Percentiles rank a stretch among this genome's conserved stretches.
Conservation (phyloP, 2,329 filamentous ascomycete species). For the Penicillium hordei region DNA sequence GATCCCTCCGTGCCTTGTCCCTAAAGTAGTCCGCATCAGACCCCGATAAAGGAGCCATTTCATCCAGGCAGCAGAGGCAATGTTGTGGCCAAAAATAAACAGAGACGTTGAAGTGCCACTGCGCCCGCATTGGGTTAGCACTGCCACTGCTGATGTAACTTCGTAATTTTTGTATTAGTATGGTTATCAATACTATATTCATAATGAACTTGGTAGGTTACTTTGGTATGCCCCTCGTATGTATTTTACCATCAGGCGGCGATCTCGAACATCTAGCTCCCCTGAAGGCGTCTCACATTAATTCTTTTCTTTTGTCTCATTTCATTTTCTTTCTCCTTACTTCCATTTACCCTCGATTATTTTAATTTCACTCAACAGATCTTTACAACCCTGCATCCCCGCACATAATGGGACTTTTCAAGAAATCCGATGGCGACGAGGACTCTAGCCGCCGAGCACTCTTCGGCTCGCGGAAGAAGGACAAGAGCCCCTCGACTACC, state of each 20-base stretch:
- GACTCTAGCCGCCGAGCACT: conserved; percentile 56
- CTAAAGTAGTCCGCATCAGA: conserved; percentile 47
- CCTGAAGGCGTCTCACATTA: conserved; percentile 15
- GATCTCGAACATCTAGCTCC: conserved; percentile 11
- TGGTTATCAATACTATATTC: neutral
- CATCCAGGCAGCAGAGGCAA: conserved; percentile 21
- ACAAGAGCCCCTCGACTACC: conserved; percentile 52
- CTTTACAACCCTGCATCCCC: neutral
- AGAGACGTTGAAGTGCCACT: conserved; percentile 17
- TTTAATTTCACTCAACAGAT: conserved; percentile 2
- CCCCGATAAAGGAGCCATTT: conserved; percentile 27
- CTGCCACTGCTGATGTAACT: conserved; percentile 12
- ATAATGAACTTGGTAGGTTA: neutral
- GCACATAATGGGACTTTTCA: conserved; percentile 44
- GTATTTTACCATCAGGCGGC: conserved; percentile 9
- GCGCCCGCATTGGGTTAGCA: conserved; percentile 21
- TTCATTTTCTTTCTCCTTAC: conserved; percentile 9
- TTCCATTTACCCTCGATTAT: neutral
- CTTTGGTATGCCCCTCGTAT: neutral
- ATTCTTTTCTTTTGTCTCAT: conserved; percentile 11
- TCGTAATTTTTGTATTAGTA: conserved; percentile 16
- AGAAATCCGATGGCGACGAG: conserved; percentile 57
- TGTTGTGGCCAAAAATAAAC: conserved; percentile 24
- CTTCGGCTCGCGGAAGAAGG: conserved; percentile 58
- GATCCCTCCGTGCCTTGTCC: conserved; percentile 72